Base-by-base conservation (phyloP, 2,329 filamentous ascomycete species). In the Pseudopithomyces maydicus region DNA sequence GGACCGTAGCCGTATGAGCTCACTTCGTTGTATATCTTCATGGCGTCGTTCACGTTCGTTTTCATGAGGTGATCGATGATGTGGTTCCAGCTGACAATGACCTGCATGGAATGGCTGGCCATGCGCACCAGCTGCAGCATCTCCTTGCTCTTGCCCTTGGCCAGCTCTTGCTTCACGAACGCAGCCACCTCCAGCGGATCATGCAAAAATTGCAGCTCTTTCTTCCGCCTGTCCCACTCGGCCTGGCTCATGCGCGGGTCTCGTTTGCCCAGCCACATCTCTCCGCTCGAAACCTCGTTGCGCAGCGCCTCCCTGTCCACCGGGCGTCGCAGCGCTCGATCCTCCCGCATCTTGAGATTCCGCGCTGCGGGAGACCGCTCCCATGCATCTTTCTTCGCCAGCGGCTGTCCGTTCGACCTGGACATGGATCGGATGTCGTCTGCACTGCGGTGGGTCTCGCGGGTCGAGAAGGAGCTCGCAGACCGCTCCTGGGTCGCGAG, bases 21-120 rank as follows among this genome's bases (percentile, higher is more conserved):
- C 74, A 90, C 90, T 75, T 98, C 94, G 74, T 97, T 97, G 79
- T 88, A 97, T n/a, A 92, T 80, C 77, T 90, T 92, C 55, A 96
- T 77, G 17, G 90, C 93, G 19, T 81, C 78, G 57, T 82, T 82
- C 33, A 92, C 75, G 50, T 82, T 82, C 41, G 85, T 80, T 22
- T 86, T 80, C 73, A 97, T 78, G 59, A 86, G 81, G 74, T 92
- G 86, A 55, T 88, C 84, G 55, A 99, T 88, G 43, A 97, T 76
- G 70, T 90, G 85, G 75, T 98, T 98, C 93, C 94, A 99, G 56
- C 90, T 88, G 56, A 96, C 92, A 3, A 85, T 80, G 61, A 89
- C 87, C 56, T 87, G 79, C 62, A 84, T 81, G 0, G 81, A 75
- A 63, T 83, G 86, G 73, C 88, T 92, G n/a, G 89, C 89, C 64